Percentiles rank a stretch among this genome's conserved stretches.
phyloP scores from a whole-genome alignment of 805 yeast species.

The Candida qinlingensis region DNA sequence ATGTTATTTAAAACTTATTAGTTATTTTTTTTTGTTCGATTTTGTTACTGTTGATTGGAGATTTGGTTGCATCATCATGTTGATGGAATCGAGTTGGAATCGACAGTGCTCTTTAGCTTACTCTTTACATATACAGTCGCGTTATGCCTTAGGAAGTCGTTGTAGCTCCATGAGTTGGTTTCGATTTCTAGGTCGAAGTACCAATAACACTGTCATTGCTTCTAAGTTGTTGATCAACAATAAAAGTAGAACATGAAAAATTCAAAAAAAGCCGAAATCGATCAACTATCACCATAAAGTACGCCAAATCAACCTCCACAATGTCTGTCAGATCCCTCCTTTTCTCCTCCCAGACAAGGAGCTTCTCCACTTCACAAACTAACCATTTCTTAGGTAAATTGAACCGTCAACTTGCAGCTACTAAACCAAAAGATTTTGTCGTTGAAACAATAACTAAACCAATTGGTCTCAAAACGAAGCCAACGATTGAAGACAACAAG shows the following conservation, averaged over 20 bases:
- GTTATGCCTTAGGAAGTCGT: too few species aligned
- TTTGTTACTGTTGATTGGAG: too few species aligned
- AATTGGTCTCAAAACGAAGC: constrained; percentile 38
- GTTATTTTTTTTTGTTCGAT: background rate
- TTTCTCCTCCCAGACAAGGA: constrained; percentile 1
- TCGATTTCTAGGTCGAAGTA: too few species aligned
- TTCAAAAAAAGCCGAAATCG: background rate
- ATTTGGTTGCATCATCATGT: too few species aligned
- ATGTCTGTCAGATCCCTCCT: background rate
- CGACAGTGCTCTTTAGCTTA: too few species aligned
- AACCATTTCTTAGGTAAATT: constrained; percentile 26
- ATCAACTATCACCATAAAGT: too few species aligned
- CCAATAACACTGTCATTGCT: too few species aligned
- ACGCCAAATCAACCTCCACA: background rate
- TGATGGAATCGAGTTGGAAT: too few species aligned
- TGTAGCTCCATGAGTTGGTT: too few species aligned
- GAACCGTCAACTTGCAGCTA: constrained; percentile 30
- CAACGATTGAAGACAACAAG: constrained; percentile 32
- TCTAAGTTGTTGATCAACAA: too few species aligned
- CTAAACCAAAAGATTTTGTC: constrained; percentile 32
- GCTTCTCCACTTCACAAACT: constrained; percentile 7
- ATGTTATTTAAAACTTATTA: background rate
- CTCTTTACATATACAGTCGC: too few species aligned
- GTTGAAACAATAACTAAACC: constrained; percentile 37
- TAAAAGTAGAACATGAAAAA: too few species aligned